Evolutionary conservation across 805 yeast species (phyloP).

Genomic region (Myxozyma kluyveri): DNA sequence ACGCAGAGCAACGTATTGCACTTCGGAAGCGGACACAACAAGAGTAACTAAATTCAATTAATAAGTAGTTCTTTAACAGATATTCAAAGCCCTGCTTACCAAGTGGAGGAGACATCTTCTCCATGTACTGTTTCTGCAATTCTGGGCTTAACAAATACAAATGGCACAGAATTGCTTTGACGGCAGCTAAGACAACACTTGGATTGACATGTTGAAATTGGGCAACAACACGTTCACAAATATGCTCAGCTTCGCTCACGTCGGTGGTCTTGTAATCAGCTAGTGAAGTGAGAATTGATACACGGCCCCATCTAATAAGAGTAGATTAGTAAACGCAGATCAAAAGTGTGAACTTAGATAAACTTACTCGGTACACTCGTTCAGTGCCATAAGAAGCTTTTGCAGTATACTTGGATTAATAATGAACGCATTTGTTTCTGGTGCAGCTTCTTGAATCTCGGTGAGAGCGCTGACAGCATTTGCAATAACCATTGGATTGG

Average conservation of each 20-base stretch:
- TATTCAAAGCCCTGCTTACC: conserved; percentile 22
- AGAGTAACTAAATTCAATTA: conserved; percentile 60
- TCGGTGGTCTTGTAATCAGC: conserved; percentile 63
- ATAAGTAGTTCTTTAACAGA: background rate
- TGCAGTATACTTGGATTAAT: conserved; percentile 43
- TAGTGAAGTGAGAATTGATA: conserved; percentile 78
- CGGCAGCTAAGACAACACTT: conserved; percentile 82
- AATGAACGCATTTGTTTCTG: conserved; percentile 48
- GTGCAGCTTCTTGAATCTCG: conserved; percentile 73
- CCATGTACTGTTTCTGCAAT: conserved; percentile 30
- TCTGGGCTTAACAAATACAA: conserved; percentile 45
- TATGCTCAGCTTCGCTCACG: conserved; percentile 70
- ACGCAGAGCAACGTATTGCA: conserved; percentile 88
- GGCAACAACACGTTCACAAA: conserved; percentile 85
- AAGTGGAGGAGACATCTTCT: conserved; percentile 34
- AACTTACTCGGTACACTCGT: conserved; percentile 85
- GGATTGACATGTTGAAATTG: conserved; percentile 97
- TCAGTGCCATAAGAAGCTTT: conserved; percentile 75
- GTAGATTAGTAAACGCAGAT: background rate
- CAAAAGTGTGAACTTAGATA: background rate
- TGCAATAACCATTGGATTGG: conserved; percentile 97
- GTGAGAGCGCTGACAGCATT: conserved; percentile 83
- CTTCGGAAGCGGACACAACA: conserved; percentile 86
- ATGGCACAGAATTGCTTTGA: conserved; percentile 76
- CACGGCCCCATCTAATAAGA: conserved; percentile 73